A percentile compares a stretch with the other conserved stretches of the same genome.
Evolutionary conservation across 441 rosid species (phyloP).

Genomic region (Macaranga tanarius): DNA sequence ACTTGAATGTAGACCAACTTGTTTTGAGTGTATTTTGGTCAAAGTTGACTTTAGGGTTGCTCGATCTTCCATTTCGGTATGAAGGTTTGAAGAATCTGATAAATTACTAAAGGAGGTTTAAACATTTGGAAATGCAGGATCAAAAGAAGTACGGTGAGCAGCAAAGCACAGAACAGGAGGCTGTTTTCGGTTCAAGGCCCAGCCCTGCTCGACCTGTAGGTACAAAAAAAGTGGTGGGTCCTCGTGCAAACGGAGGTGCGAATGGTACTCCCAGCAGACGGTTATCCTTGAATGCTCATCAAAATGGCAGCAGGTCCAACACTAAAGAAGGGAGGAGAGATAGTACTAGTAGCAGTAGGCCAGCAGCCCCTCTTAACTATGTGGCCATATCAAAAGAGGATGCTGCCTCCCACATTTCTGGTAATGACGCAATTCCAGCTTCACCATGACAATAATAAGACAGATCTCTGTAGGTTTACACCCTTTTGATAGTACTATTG

Average conservation of each 20-base stretch:
- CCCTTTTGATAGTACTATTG: slow-evolving; percentile 29
- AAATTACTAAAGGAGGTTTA: neutral
- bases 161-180: slow-evolving; percentile 77
- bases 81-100: slow-evolving; percentile 2
- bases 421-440: slow-evolving; percentile 52
- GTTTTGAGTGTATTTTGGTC: neutral
- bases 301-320: slow-evolving; percentile 69
- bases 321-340: slow-evolving; percentile 79
- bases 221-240: slow-evolving; percentile 61
- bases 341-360: slow-evolving; percentile 48
- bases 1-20: neutral
- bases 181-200: slow-evolving; percentile 64
- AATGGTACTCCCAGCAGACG: slow-evolving; percentile 85
- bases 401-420: slow-evolving; percentile 67
- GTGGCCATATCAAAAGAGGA: slow-evolving; percentile 86
- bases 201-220: slow-evolving; percentile 82
- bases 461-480: slow-evolving; percentile 28
- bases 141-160: slow-evolving; percentile 87
- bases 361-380: slow-evolving; percentile 66
- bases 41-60: neutral
- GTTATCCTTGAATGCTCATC: slow-evolving; percentile 68
- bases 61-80: neutral
- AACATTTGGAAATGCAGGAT: slow-evolving; percentile 46
- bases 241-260: slow-evolving; percentile 65
- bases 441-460: slow-evolving; percentile 54